Percentiles rank a stretch among this genome's conserved stretches.
phyloP scores from a whole-genome alignment of 2,329 filamentous ascomycete genomes.

The Plectosphaerella plurivora region DNA sequence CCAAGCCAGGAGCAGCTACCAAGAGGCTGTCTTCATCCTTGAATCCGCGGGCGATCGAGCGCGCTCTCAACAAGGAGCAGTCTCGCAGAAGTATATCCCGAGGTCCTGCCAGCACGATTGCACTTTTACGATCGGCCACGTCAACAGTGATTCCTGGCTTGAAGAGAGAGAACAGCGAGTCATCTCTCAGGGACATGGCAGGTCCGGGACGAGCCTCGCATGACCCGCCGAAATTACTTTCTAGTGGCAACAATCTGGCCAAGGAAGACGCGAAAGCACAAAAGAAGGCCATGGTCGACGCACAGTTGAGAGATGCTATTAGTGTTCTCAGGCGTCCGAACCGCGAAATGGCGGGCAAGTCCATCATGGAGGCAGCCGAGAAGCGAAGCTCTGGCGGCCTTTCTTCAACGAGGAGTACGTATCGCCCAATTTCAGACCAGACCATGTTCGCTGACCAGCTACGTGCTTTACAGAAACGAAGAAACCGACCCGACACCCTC shows the following conservation, averaged over 20 bases:
- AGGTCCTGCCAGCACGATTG: conserved; percentile 54
- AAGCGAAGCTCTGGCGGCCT: conserved; percentile 46
- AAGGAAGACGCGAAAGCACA: conserved; percentile 53
- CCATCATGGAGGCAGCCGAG: conserved; percentile 64
- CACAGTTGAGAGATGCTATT: conserved; percentile 71
- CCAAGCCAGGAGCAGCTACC: conserved; percentile 46
- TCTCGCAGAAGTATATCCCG: conserved; percentile 49
- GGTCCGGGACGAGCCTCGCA: conserved; percentile 27
- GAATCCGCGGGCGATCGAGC: conserved; percentile 52
- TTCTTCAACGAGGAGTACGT: conserved; percentile 46
- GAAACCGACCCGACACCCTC: conserved; percentile 39
- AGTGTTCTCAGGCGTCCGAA: conserved; percentile 71
- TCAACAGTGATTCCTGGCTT: conserved; percentile 55
- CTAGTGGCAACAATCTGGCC: conserved; percentile 41
- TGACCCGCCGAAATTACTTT: conserved; percentile 36
- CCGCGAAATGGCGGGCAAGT: conserved; percentile 62
- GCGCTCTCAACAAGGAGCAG: conserved; percentile 58
- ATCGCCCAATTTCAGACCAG: background rate
- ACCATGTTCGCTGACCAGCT: conserved; percentile 21
- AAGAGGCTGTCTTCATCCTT: conserved; percentile 37
- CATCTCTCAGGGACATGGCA: conserved; percentile 44
- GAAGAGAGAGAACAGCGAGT: conserved; percentile 67
- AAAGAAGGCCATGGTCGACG: conserved; percentile 63
- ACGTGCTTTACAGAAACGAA: conserved; percentile 37
- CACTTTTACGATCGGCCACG: conserved; percentile 65